Conservation (phyloP, 2,329 filamentous ascomycete species). For the Trichoderma cornu-damae region DNA sequence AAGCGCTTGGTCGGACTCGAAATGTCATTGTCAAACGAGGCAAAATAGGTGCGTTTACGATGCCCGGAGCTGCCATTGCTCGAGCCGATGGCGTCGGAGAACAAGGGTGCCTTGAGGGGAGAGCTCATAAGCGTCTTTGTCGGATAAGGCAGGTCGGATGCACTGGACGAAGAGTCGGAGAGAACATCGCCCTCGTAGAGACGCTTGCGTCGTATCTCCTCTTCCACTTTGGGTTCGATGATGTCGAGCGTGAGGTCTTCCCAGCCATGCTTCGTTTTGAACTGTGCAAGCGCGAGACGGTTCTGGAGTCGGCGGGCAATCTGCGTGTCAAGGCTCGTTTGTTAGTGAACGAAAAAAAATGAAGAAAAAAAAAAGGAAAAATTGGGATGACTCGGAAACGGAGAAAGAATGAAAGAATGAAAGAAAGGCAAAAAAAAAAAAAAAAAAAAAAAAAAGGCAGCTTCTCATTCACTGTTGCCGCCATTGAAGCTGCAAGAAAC, state of each 20-base stretch:
- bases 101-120: slow-evolving; percentile 74
- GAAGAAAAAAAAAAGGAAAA: too few relatives aligned
- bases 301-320: slow-evolving; percentile 91
- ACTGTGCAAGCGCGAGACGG: slow-evolving; percentile 88
- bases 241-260: slow-evolving; percentile 81
- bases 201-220: slow-evolving; percentile 70
- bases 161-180: slow-evolving; percentile 81
- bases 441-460: background rate
- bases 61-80: slow-evolving; percentile 62
- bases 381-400: background rate
- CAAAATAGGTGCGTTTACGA: slow-evolving; percentile 59
- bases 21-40: slow-evolving; percentile 50
- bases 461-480: background rate
- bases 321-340: slow-evolving; percentile 41
- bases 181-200: slow-evolving; percentile 66
- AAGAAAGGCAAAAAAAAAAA: too few relatives aligned
- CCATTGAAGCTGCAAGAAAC: background rate
- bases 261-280: slow-evolving; percentile 96
- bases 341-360: slow-evolving; percentile 17
- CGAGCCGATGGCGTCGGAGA: slow-evolving; percentile 74
- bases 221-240: slow-evolving; percentile 78
- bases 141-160: slow-evolving; percentile 71
- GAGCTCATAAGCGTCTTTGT: slow-evolving; percentile 71
- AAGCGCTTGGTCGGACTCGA: slow-evolving; percentile 64
- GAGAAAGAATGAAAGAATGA: background rate